Conservation (phyloP, 768 basidiomycete species). For the Hygrophoropsis aurantiaca region DNA sequence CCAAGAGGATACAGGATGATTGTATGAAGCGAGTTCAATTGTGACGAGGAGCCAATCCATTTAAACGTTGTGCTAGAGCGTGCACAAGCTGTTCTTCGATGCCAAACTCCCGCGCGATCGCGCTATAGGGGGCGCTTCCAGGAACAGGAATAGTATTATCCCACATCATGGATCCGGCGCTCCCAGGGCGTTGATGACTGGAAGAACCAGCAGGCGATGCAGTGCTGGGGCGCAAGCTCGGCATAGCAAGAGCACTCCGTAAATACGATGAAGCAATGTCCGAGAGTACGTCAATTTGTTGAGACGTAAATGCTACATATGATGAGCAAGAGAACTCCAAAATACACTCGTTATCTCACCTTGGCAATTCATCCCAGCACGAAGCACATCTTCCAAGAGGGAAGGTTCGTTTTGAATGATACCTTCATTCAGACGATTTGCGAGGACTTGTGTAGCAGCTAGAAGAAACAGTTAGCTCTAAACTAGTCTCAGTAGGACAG, state of each 20-base stretch:
- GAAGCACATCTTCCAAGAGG: slow-evolving; percentile 46
- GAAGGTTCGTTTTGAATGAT: slow-evolving; percentile 32
- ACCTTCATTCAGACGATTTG: slow-evolving; percentile 43
- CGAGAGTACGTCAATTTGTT: slow-evolving; percentile 51
- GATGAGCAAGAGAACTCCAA: slow-evolving; percentile 1
- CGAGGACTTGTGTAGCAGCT: slow-evolving; percentile 60
- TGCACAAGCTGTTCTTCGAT: slow-evolving; percentile 67
- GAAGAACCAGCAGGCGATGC: no score
- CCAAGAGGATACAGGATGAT: background rate
- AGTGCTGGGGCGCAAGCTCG: background rate
- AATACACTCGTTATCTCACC: slow-evolving; percentile 37
- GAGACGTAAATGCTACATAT: slow-evolving; percentile 57
- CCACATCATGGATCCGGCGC: no score
- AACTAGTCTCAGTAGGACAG: background rate
- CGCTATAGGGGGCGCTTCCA: slow-evolving; percentile 35
- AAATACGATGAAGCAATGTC: slow-evolving; percentile 39
- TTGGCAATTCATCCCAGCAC: slow-evolving; percentile 53
- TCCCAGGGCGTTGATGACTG: no score
- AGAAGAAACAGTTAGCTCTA: slow-evolving; percentile 14
- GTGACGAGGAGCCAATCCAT: slow-evolving; percentile 21
- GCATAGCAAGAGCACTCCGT: background rate
- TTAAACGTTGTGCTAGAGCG: slow-evolving; percentile 62
- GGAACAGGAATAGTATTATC: background rate
- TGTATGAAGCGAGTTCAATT: no score
- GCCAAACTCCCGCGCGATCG: slow-evolving; percentile 76